Evolutionary conservation across 495 filamentous ascomycete species (phyloP).

Genomic region (Ramalina peruviana): DNA sequence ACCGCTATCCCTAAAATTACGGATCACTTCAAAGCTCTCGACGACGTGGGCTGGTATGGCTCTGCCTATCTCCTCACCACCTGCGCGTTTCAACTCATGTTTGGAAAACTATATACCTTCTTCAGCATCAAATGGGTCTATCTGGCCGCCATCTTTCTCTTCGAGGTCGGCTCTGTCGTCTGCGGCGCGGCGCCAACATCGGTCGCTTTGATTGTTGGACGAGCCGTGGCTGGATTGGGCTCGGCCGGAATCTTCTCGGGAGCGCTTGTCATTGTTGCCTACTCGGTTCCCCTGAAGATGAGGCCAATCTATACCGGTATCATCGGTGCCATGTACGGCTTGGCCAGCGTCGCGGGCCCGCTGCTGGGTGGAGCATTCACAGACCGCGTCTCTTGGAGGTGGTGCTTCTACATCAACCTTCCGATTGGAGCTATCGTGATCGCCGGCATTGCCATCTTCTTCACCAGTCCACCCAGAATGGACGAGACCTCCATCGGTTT

Average conservation of each 20-base stretch:
- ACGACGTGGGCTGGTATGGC: conserved; percentile 57
- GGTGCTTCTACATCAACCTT: conserved; percentile 53
- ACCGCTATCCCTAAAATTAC: conserved; percentile 79
- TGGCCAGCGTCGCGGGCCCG: conserved; percentile 65
- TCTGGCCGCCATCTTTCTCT: conserved; percentile 55
- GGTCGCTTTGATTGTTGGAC: conserved; percentile 63
- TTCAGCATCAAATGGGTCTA: conserved; percentile 63
- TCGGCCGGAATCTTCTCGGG: conserved; percentile 74
- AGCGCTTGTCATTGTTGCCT: conserved; percentile 62
- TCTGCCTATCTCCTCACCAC: conserved; percentile 57
- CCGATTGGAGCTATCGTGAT: conserved; percentile 56
- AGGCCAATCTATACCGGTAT: conserved; percentile 62
- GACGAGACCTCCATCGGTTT: conserved; percentile 25
- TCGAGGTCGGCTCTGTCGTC: conserved; percentile 76
- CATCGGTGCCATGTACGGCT: conserved; percentile 67
- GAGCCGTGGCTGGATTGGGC: conserved; percentile 76
- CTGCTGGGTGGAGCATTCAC: conserved; percentile 56
- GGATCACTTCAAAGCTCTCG: conserved; percentile 58
- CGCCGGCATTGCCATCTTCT: conserved; percentile 42
- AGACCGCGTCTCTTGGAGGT: conserved; percentile 43
- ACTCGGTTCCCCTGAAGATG: conserved; percentile 56
- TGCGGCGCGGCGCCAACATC: conserved; percentile 68
- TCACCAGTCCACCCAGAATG: conserved; percentile 41
- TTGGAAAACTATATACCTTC: conserved; percentile 70
- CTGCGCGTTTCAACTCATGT: conserved; percentile 55